These are phyloP conservation scores for Plasmodium reichenowi DNA, from an alignment of 169 alveolate genomes.

Conservation along the genomic window DNA sequence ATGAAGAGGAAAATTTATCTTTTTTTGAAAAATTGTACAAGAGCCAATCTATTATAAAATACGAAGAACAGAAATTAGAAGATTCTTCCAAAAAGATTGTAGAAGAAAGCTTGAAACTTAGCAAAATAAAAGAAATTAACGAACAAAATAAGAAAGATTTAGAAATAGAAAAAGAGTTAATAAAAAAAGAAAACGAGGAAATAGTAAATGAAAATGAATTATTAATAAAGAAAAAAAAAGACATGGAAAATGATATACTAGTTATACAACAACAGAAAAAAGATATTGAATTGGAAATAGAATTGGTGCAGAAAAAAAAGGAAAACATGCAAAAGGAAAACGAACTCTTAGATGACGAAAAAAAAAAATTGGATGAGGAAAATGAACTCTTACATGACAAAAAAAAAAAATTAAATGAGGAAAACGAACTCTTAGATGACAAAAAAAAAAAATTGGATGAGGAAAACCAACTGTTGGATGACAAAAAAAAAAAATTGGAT, in stretches of 20 bases:
- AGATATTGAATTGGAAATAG: slow-evolving; percentile 21
- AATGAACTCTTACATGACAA: background rate
- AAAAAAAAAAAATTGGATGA: background rate
- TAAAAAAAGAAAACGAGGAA: slow-evolving; percentile 43
- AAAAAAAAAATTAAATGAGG: background rate
- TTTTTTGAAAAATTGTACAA: slow-evolving; percentile 31
- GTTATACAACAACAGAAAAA: slow-evolving; percentile 6
- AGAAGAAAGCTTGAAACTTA: slow-evolving; percentile 26
- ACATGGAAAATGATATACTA: slow-evolving; percentile 19
- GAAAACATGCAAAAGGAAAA: slow-evolving; percentile 9
- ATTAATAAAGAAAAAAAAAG: slow-evolving; percentile 21
- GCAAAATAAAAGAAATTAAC: slow-evolving; percentile 35
- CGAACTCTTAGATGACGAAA: slow-evolving; percentile 1
- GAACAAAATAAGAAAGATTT: slow-evolving; percentile 38
- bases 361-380: slow-evolving; percentile 8
- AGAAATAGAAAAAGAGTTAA: slow-evolving; percentile 42
- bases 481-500: slow-evolving; percentile 1
- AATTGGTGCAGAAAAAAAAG: background rate
- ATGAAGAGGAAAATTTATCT: slow-evolving; percentile 8
- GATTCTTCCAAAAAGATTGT: slow-evolving; percentile 43
- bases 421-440: background rate
- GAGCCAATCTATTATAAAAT: slow-evolving; percentile 41
- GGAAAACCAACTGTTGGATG: background rate
- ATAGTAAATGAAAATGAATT: slow-evolving; percentile 14
- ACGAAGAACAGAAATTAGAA: slow-evolving; percentile 40